These are phyloP conservation scores for Candida insectorum DNA, from an alignment of 805 yeast genomes.

Conservation along the genomic window DNA sequence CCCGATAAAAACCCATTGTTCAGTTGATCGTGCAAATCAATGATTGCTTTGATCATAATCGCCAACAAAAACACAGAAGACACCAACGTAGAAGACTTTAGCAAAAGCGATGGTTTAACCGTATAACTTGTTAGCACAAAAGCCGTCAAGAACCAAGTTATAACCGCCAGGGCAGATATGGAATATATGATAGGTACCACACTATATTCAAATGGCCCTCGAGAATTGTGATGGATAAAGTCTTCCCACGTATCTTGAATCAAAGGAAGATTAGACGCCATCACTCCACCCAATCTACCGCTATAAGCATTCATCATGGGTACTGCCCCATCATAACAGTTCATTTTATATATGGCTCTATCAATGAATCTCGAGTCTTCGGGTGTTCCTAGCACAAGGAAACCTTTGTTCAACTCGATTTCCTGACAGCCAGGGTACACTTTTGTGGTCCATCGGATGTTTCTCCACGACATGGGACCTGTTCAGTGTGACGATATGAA, in stretches of 20 bases:
- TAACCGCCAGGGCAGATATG: slow-evolving; percentile 60
- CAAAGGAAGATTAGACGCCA: slow-evolving; percentile 37
- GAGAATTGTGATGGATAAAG: slow-evolving; percentile 29
- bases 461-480: slow-evolving; percentile 43
- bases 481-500: too few species aligned
- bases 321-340: slow-evolving; percentile 25
- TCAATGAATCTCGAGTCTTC: slow-evolving; percentile 20
- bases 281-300: slow-evolving; percentile 26
- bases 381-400: slow-evolving; percentile 26
- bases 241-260: slow-evolving; percentile 47
- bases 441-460: slow-evolving; percentile 16
- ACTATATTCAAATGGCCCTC: slow-evolving; percentile 50
- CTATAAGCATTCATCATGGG: slow-evolving; percentile 40
- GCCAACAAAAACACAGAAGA: slow-evolving; percentile 55
- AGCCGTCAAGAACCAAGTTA: slow-evolving; percentile 59
- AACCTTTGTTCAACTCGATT: slow-evolving; percentile 28
- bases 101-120: slow-evolving; percentile 53
- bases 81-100: slow-evolving; percentile 47
- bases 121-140: slow-evolving; percentile 64
- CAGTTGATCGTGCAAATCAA: slow-evolving; percentile 47
- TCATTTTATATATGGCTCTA: slow-evolving; percentile 25
- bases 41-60: slow-evolving; percentile 46
- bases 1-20: slow-evolving; percentile 40
- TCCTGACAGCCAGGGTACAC: slow-evolving; percentile 30
- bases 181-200: slow-evolving; percentile 62